Evolutionary conservation across 352 stramenopile genomes (phyloP).

Genomic region (Thalassiosira mediterranea): DNA sequence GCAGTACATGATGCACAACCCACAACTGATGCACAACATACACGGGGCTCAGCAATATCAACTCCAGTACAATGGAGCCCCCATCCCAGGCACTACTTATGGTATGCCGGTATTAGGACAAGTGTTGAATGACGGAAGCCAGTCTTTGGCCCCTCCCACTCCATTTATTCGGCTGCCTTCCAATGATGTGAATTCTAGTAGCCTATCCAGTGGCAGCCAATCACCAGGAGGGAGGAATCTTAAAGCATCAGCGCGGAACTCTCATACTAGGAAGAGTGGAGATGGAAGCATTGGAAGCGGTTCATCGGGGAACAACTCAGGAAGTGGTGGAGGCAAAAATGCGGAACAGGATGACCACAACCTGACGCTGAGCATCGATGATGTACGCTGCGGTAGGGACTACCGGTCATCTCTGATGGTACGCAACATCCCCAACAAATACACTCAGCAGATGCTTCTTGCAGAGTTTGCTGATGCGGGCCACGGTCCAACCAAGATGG

Average conservation of each 20-base stretch:
- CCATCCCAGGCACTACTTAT: slow-evolving; percentile 30
- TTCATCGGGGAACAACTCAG: slow-evolving; percentile 34
- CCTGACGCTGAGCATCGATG: slow-evolving; percentile 72
- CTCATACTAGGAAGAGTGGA: slow-evolving; percentile 13
- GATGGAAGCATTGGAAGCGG: slow-evolving; percentile 33
- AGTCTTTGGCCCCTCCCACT: slow-evolving; percentile 27
- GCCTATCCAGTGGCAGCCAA: slow-evolving; percentile 40
- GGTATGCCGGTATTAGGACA: slow-evolving; percentile 21
- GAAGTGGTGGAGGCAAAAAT: slow-evolving; percentile 20
- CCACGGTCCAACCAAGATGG: slow-evolving; percentile 89
- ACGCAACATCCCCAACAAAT: slow-evolving; percentile 99
- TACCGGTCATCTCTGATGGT: slow-evolving; percentile 98
- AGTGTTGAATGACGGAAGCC: slow-evolving; percentile 4
- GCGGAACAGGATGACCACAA: slow-evolving; percentile 62
- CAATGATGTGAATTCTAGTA: slow-evolving; percentile 35
- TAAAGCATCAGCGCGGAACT: background rate
- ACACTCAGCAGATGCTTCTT: slow-evolving; percentile 98
- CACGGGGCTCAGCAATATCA: slow-evolving; percentile 50
- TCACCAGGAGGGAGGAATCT: background rate
- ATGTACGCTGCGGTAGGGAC: slow-evolving; percentile 88
- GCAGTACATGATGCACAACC: slow-evolving; percentile 30
- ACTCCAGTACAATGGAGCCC: slow-evolving; percentile 32
- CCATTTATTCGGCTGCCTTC: slow-evolving; percentile 44
- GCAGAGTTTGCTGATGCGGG: slow-evolving; percentile 93
- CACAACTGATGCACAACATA: slow-evolving; percentile 32